Conservation (phyloP, 768 basidiomycete genomes). For the Pisolithus orientalis region DNA sequence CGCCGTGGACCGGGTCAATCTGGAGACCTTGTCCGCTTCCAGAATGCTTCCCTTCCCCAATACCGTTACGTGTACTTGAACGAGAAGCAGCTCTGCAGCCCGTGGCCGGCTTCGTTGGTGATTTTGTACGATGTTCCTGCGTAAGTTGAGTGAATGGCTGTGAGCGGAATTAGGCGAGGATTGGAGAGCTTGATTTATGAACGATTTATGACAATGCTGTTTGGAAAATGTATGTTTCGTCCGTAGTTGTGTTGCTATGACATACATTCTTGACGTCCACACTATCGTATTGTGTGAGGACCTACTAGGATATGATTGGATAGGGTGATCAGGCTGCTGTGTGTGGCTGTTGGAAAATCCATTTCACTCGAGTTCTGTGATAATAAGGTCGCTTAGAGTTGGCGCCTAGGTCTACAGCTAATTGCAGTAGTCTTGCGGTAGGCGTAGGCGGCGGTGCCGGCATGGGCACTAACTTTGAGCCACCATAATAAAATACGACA, state of each 20-base stretch:
- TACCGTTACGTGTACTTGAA: constrained; percentile 53
- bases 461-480: too few relatives aligned
- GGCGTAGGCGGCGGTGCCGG: too few relatives aligned
- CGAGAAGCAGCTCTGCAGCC: constrained; percentile 38
- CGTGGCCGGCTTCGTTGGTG: constrained; percentile 67
- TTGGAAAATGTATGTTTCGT: neutral
- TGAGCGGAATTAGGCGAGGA: neutral
- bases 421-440: too few relatives aligned
- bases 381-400: too few relatives aligned
- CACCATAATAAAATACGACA: too few relatives aligned
- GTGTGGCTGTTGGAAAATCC: too few relatives aligned
- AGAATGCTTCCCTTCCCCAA: constrained; percentile 40
- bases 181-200: neutral
- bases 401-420: too few relatives aligned
- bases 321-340: too few relatives aligned
- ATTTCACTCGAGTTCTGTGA: too few relatives aligned
- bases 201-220: neutral
- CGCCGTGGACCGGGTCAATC: constrained; percentile 64
- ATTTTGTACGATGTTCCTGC: constrained; percentile 34
- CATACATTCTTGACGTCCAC: too few relatives aligned
- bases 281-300: too few relatives aligned
- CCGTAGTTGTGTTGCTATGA: neutral
- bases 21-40: constrained; percentile 56
- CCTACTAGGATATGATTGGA: too few relatives aligned
- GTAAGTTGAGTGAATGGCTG: constrained; percentile 7